Evolutionary conservation across 306 rosid species (phyloP), one percentile per base, ranked within the genome.

Genomic region (Vicia sativa): DNA sequence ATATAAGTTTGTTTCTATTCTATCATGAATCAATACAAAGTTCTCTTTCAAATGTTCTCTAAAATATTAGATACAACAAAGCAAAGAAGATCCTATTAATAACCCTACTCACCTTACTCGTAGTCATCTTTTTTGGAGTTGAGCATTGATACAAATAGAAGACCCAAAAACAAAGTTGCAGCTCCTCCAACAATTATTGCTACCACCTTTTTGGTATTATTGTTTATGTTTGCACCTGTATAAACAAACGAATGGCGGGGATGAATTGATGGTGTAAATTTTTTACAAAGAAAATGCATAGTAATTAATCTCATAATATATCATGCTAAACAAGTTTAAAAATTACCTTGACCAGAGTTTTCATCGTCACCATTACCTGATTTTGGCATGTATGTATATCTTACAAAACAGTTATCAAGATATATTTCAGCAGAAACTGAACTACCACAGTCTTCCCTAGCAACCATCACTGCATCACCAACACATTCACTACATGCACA

Each of bases 401-500:
- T 80, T 14, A 92, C 28, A 67, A 77, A 86, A 78, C 96, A 92
- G 54, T 68, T 73, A 10, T 49, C 73, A 75, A 89, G 34, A 79
- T 87, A 90, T 71, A 90, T 76, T n/a, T 80, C 71, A 5, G 73
- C 98, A 0, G 83, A 82, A 62, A 79, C 28, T 2, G 96, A 70
- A 15, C 7, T 11, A 2, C 65, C 70, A 11, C 98, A 92, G 34
- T 86, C 79, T 38, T 76, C 80, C 44, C 48, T 58, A 4, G 84
- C 92, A 61, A 82, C 48, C 60, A 63, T 60, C 19, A 75, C 80
- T 3, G 96, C 98, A 14, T 65, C 41, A 34, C 53, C 63, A 1
- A 92, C 82, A 34, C 98, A 92, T 69, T 66, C 75, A 1, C 77
- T 80, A 52, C 98, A 92, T 2, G 74, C 86, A 37, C 96, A 89